Conservation (phyloP, 139 green algal species). For the Yamagishiella unicocca region DNA sequence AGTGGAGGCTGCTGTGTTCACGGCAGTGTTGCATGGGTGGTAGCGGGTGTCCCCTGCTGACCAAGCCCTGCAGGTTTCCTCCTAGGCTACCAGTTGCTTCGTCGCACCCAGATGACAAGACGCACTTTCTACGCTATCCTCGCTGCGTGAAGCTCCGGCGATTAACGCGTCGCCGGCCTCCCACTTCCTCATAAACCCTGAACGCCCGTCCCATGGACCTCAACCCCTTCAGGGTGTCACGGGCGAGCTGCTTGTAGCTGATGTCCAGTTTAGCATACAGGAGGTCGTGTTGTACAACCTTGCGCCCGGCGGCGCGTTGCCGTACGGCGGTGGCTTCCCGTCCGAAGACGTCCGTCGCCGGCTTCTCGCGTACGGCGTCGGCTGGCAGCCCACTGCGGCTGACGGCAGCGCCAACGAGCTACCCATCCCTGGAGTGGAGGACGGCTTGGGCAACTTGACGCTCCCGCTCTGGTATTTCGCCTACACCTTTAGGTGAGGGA, state of each 20-base stretch:
- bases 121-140: too few species aligned
- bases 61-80: too few species aligned
- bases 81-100: too few species aligned
- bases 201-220: too few species aligned
- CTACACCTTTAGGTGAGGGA: neutral
- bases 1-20: too few species aligned
- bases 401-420: neutral
- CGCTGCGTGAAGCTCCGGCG: too few species aligned
- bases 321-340: neutral
- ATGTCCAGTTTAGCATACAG: neutral
- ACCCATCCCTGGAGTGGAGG: neutral
- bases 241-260: neutral
- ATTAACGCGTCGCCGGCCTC: too few species aligned
- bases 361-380: constrained; percentile 12
- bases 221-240: constrained; percentile 29
- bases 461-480: constrained; percentile 37
- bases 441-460: constrained; percentile 1
- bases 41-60: too few species aligned
- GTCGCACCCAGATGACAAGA: too few species aligned
- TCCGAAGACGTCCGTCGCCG: neutral
- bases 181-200: too few species aligned
- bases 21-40: too few species aligned
- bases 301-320: constrained; percentile 16
- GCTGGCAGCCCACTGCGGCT: neutral
- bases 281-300: constrained; percentile 22